Percentiles rank a stretch among this genome's conserved stretches.
These are phyloP conservation scores for Polytrichum formosum DNA, from an alignment of 225 moss, liverwort and hornwort genomes.

Conservation along the genomic window DNA sequence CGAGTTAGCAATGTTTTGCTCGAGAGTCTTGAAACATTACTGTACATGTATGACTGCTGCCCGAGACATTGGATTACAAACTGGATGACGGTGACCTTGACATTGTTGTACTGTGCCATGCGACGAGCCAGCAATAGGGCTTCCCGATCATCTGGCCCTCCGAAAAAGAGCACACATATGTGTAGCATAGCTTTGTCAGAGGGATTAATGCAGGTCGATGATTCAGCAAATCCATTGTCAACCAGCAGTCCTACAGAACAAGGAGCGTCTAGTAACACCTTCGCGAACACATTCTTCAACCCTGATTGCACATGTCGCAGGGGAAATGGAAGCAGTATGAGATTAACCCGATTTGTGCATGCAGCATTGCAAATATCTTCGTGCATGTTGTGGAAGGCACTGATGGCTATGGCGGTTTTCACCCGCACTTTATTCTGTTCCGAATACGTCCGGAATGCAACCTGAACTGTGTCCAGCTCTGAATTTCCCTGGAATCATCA, in stretches of 20 bases:
- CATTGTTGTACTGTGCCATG: constrained; percentile 42
- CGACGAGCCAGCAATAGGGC: constrained; percentile 62
- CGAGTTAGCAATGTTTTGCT: not conserved
- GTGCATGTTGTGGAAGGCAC: constrained; percentile 54
- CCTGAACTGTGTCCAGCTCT: constrained; percentile 39
- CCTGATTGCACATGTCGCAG: constrained; percentile 27
- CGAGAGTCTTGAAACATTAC: constrained; percentile 20
- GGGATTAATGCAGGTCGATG: constrained; percentile 9
- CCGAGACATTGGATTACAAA: constrained; percentile 32
- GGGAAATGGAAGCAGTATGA: constrained; percentile 72
- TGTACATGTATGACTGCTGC: not conserved
- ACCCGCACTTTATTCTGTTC: constrained; percentile 37
- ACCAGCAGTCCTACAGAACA: constrained; percentile 68
- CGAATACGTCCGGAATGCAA: constrained; percentile 50
- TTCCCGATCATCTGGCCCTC: constrained; percentile 74
- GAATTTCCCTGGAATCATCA: constrained; percentile 21
- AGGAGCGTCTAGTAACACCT: constrained; percentile 34
- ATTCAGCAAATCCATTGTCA: constrained; percentile 40
- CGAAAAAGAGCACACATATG: constrained; percentile 58
- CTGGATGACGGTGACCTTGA: constrained; percentile 60
- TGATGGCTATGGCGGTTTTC: constrained; percentile 34
- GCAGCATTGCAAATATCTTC: constrained; percentile 56
- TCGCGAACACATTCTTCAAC: constrained; percentile 36
- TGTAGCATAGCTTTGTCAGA: constrained; percentile 31
- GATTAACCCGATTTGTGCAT: constrained; percentile 39